phyloP scores from a whole-genome alignment of 345 rosid species.

The Gossypium longicalyx region DNA sequence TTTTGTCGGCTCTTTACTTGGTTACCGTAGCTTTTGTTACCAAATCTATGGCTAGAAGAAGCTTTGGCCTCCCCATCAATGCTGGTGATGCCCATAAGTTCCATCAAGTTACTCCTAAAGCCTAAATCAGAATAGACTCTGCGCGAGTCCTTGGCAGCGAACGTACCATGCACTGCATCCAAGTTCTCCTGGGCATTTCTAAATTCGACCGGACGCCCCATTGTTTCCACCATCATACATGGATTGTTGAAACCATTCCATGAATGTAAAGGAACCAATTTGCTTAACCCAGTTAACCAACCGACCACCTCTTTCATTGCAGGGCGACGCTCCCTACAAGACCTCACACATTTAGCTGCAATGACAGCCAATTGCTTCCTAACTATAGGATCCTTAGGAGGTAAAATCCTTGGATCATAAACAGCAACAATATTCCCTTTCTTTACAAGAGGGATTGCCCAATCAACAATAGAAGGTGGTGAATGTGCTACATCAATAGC shows the following conservation, averaged over 20 bases:
- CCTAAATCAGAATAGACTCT: conserved; percentile 74
- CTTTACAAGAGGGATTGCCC: conserved; percentile 93
- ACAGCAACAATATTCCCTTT: conserved; percentile 75
- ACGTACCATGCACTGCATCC: conserved; percentile 29
- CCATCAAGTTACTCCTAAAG: conserved; percentile 67
- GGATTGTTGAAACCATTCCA: conserved; percentile 96
- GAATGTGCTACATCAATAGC: conserved; percentile 90
- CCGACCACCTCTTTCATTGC: conserved; percentile 77
- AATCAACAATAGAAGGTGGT: conserved; percentile 87
- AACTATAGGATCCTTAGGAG: conserved; percentile 59
- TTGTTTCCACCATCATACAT: conserved; percentile 91
- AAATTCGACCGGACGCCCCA: conserved; percentile 66
- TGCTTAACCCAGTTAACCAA: conserved; percentile 67
- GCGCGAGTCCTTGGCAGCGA: conserved; percentile 33
- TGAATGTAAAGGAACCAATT: conserved; percentile 72
- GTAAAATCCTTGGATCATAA: conserved; percentile 70
- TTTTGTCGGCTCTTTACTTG: conserved; percentile 25
- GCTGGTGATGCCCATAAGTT: conserved; percentile 45
- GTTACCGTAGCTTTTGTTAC: conserved; percentile 30
- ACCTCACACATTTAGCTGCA: conserved; percentile 93
- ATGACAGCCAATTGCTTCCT: conserved; percentile 79
- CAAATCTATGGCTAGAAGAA: conserved; percentile 36
- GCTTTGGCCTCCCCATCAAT: conserved; percentile 36
- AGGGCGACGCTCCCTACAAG: conserved; percentile 95
- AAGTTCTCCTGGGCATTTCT: conserved; percentile 26